phyloP scores from a whole-genome alignment of 495 filamentous ascomycete species.

The Lasiosphaeria ovina region DNA sequence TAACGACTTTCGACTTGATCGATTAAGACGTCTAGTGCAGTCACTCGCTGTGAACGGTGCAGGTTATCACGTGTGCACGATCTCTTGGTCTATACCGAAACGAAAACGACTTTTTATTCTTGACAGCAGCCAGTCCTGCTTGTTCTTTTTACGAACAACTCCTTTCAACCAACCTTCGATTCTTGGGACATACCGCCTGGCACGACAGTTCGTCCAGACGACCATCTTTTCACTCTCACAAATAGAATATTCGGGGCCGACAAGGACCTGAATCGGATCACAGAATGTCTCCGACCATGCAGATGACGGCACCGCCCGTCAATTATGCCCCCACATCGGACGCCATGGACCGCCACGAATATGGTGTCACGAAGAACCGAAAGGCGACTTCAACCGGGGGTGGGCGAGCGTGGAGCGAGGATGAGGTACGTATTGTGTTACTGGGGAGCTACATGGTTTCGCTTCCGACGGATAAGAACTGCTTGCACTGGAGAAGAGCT shows the following conservation, averaged over 20 bases:
- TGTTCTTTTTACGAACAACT: slow-evolving; percentile 28
- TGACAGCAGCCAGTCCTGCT: slow-evolving; percentile 36
- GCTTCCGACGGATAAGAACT: not conserved
- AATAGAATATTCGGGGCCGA: slow-evolving; percentile 9
- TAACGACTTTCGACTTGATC: not conserved
- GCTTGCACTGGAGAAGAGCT: slow-evolving; percentile 3
- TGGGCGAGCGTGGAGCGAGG: slow-evolving; percentile 73
- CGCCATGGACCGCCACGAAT: slow-evolving; percentile 51
- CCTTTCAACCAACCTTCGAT: slow-evolving; percentile 20
- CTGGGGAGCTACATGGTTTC: not conserved
- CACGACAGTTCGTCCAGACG: slow-evolving; percentile 20
- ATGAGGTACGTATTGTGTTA: slow-evolving; percentile 56
- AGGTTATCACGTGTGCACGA: slow-evolving; percentile 6
- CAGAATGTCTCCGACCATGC: slow-evolving; percentile 47
- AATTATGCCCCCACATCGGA: slow-evolving; percentile 48
- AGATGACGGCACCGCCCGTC: slow-evolving; percentile 41
- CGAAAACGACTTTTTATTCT: slow-evolving; percentile 32
- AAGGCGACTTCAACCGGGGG: slow-evolving; percentile 68
- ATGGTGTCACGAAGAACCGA: slow-evolving; percentile 56
- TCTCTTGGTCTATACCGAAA: slow-evolving; percentile 21
- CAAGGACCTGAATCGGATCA: slow-evolving; percentile 17
- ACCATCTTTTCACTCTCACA: slow-evolving; percentile 3
- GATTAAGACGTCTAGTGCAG: not conserved
- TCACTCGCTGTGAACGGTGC: slow-evolving; percentile 7
- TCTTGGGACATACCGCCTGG: slow-evolving; percentile 35